Base-by-base conservation (phyloP, 257 asterid genomes). In the Petunia axillaris region DNA sequence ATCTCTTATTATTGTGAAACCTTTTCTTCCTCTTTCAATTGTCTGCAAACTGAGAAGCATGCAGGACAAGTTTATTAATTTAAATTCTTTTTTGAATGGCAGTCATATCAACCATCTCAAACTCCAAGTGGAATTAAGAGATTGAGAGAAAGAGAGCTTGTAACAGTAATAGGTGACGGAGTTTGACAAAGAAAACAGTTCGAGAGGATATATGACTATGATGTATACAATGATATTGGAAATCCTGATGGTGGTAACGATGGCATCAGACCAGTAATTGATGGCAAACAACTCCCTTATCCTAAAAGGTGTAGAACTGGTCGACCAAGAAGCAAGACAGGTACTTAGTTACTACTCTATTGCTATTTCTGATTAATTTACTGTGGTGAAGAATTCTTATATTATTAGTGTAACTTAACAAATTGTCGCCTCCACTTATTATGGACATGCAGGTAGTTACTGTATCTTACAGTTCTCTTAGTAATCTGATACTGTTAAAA, bases 231-330 rank as follows among this genome's bases (percentile, higher is more conserved):
- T 63, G 98, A 94, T 83, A 84, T 94, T 8, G 98, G 97, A 1
- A 86, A 89, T 11, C 92, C 97, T 1, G 98, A 93, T 40, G 4
- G 7, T 0, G 65, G 3, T 36, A 84, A 35, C 1, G 89, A 85
- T 39, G 1, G 43, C 62, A 85, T 82, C 0, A 91, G 98, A 14
- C 95, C 97, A n/a, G 87, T 94, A 13, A 87, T 94, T 11, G 96
- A 97, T 1, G 94, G 95, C 4, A 41, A 87, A 8, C 73, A 86
- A 4, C 82, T 48, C 25, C 97, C 95, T 3, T 92, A 91, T 55
- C 97, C 97, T 10, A 91, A 97, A 16, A 92, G 97, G 3, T 90
- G 95, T 83, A 87, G 97, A 83, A 94, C 97, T 0, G 96, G 95
- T 5, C 90, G 97, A 5, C 89, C 90, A 3, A 82, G 57, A 70